Evolutionary conservation across 2,329 filamentous ascomycete species (phyloP).

Genomic region (Tolypocladium paradoxum): DNA sequence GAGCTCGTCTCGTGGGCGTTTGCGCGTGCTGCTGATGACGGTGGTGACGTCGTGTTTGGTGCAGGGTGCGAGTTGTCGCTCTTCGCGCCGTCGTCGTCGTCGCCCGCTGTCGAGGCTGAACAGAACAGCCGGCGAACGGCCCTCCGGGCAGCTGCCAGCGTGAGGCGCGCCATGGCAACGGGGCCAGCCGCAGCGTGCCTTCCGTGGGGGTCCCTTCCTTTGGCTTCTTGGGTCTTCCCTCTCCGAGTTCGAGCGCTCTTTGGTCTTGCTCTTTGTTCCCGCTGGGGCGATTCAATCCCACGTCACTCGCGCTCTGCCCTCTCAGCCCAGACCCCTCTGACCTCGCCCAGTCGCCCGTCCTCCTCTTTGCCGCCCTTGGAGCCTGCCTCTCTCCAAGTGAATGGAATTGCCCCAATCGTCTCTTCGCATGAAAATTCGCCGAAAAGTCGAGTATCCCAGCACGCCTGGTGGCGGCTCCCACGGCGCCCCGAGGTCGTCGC

Average conservation of each 20-base stretch:
- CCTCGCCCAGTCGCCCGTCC: background rate
- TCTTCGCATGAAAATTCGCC: background rate
- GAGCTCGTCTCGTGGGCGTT: background rate
- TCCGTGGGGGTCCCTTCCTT: background rate
- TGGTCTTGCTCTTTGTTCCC: background rate
- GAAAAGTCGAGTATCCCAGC: background rate
- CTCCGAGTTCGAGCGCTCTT: background rate
- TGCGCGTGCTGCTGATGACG: background rate
- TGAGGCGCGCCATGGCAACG: background rate
- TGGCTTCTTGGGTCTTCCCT: background rate
- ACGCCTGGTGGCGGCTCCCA: background rate
- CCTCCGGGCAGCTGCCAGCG: background rate
- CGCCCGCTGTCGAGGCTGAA: background rate
- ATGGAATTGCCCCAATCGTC: too few species aligned
- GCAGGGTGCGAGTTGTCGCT: background rate
- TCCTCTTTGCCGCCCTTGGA: background rate
- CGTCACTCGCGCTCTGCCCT: background rate
- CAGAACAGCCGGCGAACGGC: background rate
- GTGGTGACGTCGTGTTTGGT: background rate
- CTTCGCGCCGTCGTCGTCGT: background rate
- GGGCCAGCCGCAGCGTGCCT: background rate
- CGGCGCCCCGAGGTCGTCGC: background rate
- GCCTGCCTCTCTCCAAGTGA: too few species aligned
- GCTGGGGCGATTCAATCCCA: background rate
- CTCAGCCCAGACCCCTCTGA: background rate